Percentiles rank a stretch among this genome's conserved stretches.
These are phyloP conservation scores for Diversispora epigaea DNA, from an alignment of 192 early-diverging fungal species.

Conservation along the genomic window DNA sequence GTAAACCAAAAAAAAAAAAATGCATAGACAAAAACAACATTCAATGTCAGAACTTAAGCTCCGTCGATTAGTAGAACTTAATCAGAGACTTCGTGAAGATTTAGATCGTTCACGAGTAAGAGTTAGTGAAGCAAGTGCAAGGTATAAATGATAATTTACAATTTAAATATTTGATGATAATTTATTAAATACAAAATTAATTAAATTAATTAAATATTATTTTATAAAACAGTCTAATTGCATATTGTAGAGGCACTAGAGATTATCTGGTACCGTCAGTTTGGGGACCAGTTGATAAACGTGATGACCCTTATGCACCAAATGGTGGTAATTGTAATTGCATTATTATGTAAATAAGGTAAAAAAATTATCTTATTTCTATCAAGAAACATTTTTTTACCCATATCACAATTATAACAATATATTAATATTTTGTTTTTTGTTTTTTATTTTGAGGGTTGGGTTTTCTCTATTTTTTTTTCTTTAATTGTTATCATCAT, in stretches of 20 bases:
- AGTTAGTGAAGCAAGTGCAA: constrained; percentile 25
- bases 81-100: constrained; percentile 29
- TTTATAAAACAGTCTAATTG: constrained; percentile 43
- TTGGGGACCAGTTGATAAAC: constrained; percentile 48
- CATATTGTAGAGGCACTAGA: constrained; percentile 42
- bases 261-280: constrained; percentile 47
- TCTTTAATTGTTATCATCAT: no score
- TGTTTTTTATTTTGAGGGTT: no score
- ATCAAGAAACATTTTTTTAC: no score
- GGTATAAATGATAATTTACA: not conserved
- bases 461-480: no score
- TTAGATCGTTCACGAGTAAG: constrained; percentile 23
- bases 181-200: not conserved
- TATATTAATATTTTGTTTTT: no score
- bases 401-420: no score
- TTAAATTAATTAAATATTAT: not conserved
- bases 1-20: not conserved
- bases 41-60: constrained; percentile 13
- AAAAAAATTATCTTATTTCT: no score
- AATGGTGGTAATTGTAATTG: constrained; percentile 16
- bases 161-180: not conserved
- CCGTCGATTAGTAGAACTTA: constrained; percentile 21
- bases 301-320: constrained; percentile 44
- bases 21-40: constrained; percentile 23
- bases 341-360: constrained; percentile 28